Conservation (phyloP, 1,284 basidiomycete species). For the Cryptococcus sp. region DNA sequence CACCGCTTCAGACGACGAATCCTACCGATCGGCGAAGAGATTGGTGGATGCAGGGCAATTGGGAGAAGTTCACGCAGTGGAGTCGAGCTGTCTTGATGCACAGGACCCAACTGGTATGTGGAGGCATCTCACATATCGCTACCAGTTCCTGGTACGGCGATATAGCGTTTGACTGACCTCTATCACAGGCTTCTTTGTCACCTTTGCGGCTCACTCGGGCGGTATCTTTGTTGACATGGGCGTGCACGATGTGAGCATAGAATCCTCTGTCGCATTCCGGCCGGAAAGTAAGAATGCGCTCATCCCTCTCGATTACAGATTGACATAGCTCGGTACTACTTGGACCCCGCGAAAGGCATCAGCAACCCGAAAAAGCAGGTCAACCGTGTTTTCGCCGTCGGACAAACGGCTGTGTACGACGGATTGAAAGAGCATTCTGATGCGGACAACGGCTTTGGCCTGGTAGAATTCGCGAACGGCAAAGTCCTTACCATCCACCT, state of each 20-base stretch:
- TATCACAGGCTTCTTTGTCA: slow-evolving; percentile 3
- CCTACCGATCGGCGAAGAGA: neutral
- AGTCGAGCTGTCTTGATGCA: slow-evolving; percentile 20
- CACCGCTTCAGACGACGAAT: too few relatives aligned
- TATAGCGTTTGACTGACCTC: slow-evolving; percentile 25
- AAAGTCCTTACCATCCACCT: slow-evolving; percentile 22
- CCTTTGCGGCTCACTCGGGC: slow-evolving; percentile 17
- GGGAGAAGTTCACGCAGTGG: slow-evolving; percentile 16
- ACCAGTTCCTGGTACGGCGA: slow-evolving; percentile 26
- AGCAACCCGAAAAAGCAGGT: slow-evolving; percentile 13
- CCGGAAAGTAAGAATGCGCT: neutral
- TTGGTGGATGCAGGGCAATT: slow-evolving; percentile 17
- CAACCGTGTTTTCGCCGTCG: slow-evolving; percentile 23
- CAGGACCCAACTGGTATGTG: slow-evolving; percentile 16
- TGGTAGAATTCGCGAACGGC: slow-evolving; percentile 28
- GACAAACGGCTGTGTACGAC: slow-evolving; percentile 21
- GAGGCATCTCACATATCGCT: slow-evolving; percentile 34
- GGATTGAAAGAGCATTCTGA: slow-evolving; percentile 26
- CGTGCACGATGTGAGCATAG: slow-evolving; percentile 16
- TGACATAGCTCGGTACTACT: slow-evolving; percentile 9
- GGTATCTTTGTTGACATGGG: slow-evolving; percentile 22
- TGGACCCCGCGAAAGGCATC: slow-evolving; percentile 3
- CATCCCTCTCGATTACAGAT: neutral
- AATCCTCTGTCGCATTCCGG: too few relatives aligned
- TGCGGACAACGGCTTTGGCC: slow-evolving; percentile 22